Percentiles rank a stretch among this genome's conserved stretches.
phyloP scores from a whole-genome alignment of 2,329 filamentous ascomycete genomes.

The Penicillium sp. region DNA sequence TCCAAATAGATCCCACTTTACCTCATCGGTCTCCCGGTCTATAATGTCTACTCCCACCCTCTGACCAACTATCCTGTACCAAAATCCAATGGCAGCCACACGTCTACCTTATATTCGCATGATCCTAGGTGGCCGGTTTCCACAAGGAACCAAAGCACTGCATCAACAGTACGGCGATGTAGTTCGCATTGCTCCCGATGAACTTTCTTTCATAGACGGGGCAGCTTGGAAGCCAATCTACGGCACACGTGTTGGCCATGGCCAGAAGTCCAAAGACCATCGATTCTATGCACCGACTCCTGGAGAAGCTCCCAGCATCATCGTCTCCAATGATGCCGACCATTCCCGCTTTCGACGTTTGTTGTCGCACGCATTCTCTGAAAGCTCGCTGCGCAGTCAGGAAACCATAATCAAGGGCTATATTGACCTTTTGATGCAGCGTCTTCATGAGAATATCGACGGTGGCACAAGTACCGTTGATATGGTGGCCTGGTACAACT shows the following conservation, averaged over 20 bases:
- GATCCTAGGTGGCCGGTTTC: conserved; percentile 10
- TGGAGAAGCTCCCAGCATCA: conserved; percentile 10
- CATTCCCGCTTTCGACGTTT: conserved; percentile 27
- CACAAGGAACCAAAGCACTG: conserved; percentile 10
- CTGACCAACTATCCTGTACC: conserved; percentile 30
- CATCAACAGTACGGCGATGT: conserved; percentile 30
- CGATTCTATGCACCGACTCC: conserved; percentile 15
- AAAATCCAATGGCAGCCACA: conserved; percentile 19
- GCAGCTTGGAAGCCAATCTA: conserved; percentile 31
- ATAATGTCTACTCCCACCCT: conserved; percentile 34
- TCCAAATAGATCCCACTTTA: conserved; percentile 6
- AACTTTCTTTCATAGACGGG: conserved; percentile 25
- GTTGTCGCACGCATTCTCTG: conserved; percentile 44
- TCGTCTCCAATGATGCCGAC: conserved; percentile 13
- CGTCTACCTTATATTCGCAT: conserved; percentile 19
- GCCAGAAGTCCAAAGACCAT: conserved; percentile 21
- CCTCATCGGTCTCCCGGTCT: conserved; percentile 11
- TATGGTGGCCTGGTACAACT: conserved; percentile 33
- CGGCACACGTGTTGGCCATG: conserved; percentile 17
- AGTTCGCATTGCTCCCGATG: conserved; percentile 30
- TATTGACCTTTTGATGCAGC: conserved; percentile 31
- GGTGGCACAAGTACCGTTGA: conserved; percentile 15
- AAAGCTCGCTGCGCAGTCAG: conserved; percentile 41
- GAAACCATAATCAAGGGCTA: conserved; percentile 34
- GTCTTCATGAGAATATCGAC: conserved; percentile 17